Conservation (phyloP, 257 asterid species). For the Solanum verrucosum region DNA sequence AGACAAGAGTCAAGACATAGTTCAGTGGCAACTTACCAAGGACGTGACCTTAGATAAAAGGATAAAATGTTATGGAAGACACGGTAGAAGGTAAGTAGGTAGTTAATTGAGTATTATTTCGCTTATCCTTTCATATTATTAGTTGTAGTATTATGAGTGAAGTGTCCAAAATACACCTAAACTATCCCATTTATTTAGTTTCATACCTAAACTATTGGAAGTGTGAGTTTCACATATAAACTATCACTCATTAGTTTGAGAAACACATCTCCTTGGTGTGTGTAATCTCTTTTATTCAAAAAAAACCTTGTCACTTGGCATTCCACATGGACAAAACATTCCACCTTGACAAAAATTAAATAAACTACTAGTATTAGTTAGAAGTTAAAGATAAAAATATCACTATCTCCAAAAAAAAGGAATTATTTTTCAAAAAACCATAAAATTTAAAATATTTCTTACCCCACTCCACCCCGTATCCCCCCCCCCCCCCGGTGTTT, state of each 20-base stretch:
- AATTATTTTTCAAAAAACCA: no score
- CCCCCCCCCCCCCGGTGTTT: no score
- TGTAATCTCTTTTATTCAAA: background rate
- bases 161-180: background rate
- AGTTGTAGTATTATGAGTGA: background rate
- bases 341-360: background rate
- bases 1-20: background rate
- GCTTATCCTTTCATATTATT: background rate
- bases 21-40: background rate
- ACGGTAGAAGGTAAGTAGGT: background rate
- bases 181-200: background rate
- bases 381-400: background rate
- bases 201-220: background rate
- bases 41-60: background rate
- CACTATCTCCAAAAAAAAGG: background rate
- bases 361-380: background rate
- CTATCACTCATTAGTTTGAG: background rate
- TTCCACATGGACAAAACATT: background rate
- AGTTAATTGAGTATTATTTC: background rate
- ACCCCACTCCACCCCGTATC: no score
- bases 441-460: background rate
- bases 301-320: background rate
- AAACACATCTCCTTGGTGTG: background rate
- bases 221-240: background rate
- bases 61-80: background rate